Percentiles rank a stretch among this genome's conserved stretches.
These are phyloP conservation scores for Lactifluus volemus DNA, from an alignment of 768 basidiomycete species.

Conservation along the genomic window DNA sequence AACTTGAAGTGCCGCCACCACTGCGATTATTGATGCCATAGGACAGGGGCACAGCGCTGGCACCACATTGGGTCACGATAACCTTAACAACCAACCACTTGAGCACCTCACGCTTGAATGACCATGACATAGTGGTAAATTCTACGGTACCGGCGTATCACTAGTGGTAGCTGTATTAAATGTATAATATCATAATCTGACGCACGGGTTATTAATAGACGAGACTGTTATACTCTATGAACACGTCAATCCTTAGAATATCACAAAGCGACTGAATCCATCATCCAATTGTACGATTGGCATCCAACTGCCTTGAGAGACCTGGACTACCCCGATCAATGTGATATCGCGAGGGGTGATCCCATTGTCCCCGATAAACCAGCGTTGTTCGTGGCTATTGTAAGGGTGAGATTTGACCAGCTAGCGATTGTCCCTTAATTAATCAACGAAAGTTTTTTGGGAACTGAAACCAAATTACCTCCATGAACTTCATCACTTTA, in stretches of 20 bases:
- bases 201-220: background rate
- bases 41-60: no score
- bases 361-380: no score
- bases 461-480: background rate
- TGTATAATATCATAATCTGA: background rate
- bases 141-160: background rate
- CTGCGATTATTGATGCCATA: no score
- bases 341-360: no score
- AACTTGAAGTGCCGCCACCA: no score
- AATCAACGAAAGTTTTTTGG: background rate
- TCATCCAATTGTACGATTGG: background rate
- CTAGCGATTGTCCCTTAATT: background rate
- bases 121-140: background rate
- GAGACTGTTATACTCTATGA: background rate
- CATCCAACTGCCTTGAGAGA: no score
- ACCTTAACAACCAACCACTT: no score
- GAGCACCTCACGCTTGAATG: background rate
- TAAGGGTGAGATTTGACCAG: no score
- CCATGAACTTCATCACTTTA: slow-evolving; percentile 1
- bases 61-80: no score
- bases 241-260: background rate
- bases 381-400: no score
- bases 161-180: background rate
- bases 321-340: no score
- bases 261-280: background rate